phyloP scores from a whole-genome alignment of 805 yeast genomes.

The Limtongia smithiae region DNA sequence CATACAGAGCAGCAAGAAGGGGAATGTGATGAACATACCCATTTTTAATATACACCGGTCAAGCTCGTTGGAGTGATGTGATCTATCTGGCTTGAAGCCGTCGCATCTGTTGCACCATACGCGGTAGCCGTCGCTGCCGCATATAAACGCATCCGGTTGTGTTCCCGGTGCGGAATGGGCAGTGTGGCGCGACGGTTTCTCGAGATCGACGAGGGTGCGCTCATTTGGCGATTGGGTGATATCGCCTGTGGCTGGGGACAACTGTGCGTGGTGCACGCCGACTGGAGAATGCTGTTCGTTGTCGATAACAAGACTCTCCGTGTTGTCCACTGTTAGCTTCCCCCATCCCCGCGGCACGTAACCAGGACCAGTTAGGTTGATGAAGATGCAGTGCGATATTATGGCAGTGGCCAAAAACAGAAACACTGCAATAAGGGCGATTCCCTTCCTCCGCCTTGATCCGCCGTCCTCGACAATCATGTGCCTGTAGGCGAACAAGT shows the following conservation, averaged over 20 bases:
- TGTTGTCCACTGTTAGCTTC: constrained; percentile 36
- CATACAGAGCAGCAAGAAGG: background rate
- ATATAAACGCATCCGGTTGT: constrained; percentile 59
- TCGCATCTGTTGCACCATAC: constrained; percentile 68
- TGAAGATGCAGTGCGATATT: constrained; percentile 45
- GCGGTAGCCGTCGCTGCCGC: constrained; percentile 73
- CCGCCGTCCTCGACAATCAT: constrained; percentile 29
- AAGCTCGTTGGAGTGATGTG: constrained; percentile 62
- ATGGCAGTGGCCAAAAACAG: constrained; percentile 33
- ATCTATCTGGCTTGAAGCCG: constrained; percentile 60
- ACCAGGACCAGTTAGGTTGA: constrained; percentile 60
- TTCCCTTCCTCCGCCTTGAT: constrained; percentile 38
- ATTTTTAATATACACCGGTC: constrained; percentile 63
- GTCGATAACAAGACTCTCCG: no score
- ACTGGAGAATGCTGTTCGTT: background rate
- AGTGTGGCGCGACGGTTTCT: constrained; percentile 1
- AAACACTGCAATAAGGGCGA: constrained; percentile 40
- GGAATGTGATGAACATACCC: constrained; percentile 38
- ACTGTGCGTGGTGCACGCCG: no score
- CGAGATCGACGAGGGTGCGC: no score
- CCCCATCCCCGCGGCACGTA: constrained; percentile 40
- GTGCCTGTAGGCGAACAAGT: constrained; percentile 45
- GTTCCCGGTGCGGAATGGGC: constrained; percentile 25
- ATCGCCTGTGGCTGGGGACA: no score
- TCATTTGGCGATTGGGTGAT: no score